A percentile compares a stretch with the other conserved stretches of the same genome.
These are phyloP conservation scores for Lentinula novae-zelandiae DNA, from an alignment of 1,284 basidiomycete genomes.

Conservation along the genomic window DNA sequence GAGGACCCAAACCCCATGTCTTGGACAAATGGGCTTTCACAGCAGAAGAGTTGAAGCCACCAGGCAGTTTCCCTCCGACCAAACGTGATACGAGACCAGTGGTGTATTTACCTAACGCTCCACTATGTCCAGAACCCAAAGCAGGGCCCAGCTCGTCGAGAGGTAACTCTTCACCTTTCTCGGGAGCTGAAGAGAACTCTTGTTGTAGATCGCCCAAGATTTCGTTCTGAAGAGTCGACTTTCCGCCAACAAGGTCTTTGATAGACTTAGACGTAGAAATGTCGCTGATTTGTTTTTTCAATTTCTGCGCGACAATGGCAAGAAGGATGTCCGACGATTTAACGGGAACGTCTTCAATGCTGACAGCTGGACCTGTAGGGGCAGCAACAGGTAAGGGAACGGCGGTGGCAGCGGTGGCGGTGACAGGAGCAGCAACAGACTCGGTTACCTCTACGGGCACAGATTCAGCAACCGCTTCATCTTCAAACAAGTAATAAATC, in stretches of 20 bases:
- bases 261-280: constrained; percentile 93
- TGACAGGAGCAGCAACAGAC: constrained; percentile 37
- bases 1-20: constrained; percentile 90
- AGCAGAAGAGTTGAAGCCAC: constrained; percentile 95
- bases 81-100: constrained; percentile 88
- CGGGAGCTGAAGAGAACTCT: constrained; percentile 89
- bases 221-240: constrained; percentile 97
- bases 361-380: constrained; percentile 61
- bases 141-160: constrained; percentile 93
- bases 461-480: constrained; percentile 54
- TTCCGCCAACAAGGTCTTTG: constrained; percentile 97
- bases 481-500: constrained; percentile 98
- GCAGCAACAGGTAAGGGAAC: constrained; percentile 42
- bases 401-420: constrained; percentile 41
- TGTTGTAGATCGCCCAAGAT: constrained; percentile 91
- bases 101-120: constrained; percentile 94
- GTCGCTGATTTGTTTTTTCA: constrained; percentile 93
- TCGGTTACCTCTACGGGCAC: constrained; percentile 42
- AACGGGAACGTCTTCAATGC: constrained; percentile 87
- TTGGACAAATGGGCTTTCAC: constrained; percentile 89
- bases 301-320: constrained; percentile 93
- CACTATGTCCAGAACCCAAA: constrained; percentile 78
- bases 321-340: constrained; percentile 90
- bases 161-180: constrained; percentile 97
- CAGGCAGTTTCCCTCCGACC: constrained; percentile 96